phyloP scores from a whole-genome alignment of 371 early-diverging fungal species.

The Polyrhizophydium stewartii region DNA sequence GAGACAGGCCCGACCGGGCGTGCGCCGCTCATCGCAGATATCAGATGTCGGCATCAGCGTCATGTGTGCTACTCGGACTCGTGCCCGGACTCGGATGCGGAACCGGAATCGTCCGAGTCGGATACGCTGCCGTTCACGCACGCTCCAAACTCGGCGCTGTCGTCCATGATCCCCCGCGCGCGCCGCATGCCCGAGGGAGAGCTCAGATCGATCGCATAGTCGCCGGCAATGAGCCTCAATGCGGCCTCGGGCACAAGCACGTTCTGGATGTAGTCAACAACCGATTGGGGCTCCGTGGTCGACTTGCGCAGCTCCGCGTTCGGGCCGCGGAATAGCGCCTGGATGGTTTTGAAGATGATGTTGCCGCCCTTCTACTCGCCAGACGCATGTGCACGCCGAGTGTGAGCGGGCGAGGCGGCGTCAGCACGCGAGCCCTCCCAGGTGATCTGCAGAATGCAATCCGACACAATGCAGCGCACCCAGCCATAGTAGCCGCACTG shows the following conservation, averaged over 20 bases:
- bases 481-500: slow-evolving; percentile 66
- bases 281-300: slow-evolving; percentile 40
- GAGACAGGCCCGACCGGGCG: too few species aligned
- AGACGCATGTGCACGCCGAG: too few species aligned
- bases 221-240: slow-evolving; percentile 49
- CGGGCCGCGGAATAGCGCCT: slow-evolving; percentile 34
- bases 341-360: slow-evolving; percentile 32
- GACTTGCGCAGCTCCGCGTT: slow-evolving; percentile 24
- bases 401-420: too few species aligned
- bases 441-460: too few species aligned
- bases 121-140: neutral
- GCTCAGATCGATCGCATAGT: slow-evolving; percentile 10
- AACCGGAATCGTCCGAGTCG: too few species aligned
- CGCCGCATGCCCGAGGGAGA: too few species aligned
- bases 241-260: slow-evolving; percentile 60
- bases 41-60: too few species aligned
- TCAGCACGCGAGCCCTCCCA: too few species aligned
- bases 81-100: too few species aligned
- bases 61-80: too few species aligned
- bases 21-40: too few species aligned
- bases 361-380: slow-evolving; percentile 14
- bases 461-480: slow-evolving; percentile 41
- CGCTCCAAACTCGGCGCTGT: neutral
- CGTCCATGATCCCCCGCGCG: neutral
- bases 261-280: slow-evolving; percentile 57